Percentiles rank a stretch among this genome's conserved stretches.
These are phyloP conservation scores for Adansonia grandidieri DNA, from an alignment of 441 rosid genomes.

Conservation along the genomic window DNA sequence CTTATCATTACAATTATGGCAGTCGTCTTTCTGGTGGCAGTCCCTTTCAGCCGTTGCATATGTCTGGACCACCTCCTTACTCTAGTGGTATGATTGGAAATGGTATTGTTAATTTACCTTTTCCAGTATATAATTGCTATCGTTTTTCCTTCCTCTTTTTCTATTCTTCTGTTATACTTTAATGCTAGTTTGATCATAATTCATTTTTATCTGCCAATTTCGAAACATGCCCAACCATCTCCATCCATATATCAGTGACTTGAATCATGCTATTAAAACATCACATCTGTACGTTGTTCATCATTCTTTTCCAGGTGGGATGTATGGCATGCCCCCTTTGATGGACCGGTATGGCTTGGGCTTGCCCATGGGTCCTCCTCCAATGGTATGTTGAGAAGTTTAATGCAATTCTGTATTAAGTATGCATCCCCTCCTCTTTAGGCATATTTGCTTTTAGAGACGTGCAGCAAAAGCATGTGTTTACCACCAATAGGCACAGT, in stretches of 20 bases:
- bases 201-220: neutral
- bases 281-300: constrained; percentile 1
- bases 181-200: neutral
- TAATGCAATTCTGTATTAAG: neutral
- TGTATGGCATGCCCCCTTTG: constrained; percentile 87
- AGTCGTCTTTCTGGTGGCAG: constrained; percentile 77
- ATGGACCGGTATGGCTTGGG: constrained; percentile 89
- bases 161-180: neutral
- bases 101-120: constrained; percentile 44
- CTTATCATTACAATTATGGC: constrained; percentile 83
- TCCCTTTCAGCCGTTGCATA: constrained; percentile 86
- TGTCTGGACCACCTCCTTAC: constrained; percentile 84
- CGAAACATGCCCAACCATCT: neutral
- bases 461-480: neutral
- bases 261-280: neutral
- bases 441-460: neutral
- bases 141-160: neutral
- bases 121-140: neutral
- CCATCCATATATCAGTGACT: neutral
- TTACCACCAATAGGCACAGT: neutral
- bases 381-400: constrained; percentile 64
- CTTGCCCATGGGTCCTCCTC: constrained; percentile 79
- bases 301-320: constrained; percentile 56
- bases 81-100: constrained; percentile 89
- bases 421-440: neutral